Conservation (phyloP, 2,329 filamentous ascomycete genomes). For the Clonostachys chloroleuca region DNA sequence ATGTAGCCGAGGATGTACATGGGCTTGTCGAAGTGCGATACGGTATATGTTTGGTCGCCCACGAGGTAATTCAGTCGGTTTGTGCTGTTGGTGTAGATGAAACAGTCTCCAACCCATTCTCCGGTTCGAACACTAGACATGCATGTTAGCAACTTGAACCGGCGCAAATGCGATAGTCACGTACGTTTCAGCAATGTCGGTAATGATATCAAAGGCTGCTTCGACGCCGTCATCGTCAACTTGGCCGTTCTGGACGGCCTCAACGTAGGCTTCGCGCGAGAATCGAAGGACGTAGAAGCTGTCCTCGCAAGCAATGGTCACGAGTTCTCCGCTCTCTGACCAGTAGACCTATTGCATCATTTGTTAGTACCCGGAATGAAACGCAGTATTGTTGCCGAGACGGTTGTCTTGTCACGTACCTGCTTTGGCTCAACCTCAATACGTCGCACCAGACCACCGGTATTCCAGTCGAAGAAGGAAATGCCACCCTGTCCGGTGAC, state of each 20-base stretch:
- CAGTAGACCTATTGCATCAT: constrained; percentile 68
- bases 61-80: constrained; percentile 98
- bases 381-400: neutral
- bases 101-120: constrained; percentile 97
- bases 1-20: constrained; percentile 97
- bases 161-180: constrained; percentile 32
- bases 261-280: constrained; percentile 82
- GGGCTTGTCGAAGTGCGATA: constrained; percentile 92
- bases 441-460: constrained; percentile 80
- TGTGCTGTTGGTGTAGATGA: constrained; percentile 96
- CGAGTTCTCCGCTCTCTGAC: constrained; percentile 94
- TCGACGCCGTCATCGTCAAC: constrained; percentile 91
- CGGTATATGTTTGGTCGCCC: constrained; percentile 95
- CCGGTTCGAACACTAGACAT: constrained; percentile 75
- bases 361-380: neutral
- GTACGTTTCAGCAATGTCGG: constrained; percentile 80
- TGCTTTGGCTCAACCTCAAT: constrained; percentile 75
- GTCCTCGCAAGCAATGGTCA: constrained; percentile 89
- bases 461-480: constrained; percentile 95
- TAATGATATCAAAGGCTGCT: constrained; percentile 92
- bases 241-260: constrained; percentile 75
- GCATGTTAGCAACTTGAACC: no score
- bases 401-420: constrained; percentile 10
- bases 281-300: constrained; percentile 92
- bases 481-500: constrained; percentile 94